These are phyloP conservation scores for Globisporangium cylindrosporum DNA, from an alignment of 352 stramenopile species.

Conservation along the genomic window DNA sequence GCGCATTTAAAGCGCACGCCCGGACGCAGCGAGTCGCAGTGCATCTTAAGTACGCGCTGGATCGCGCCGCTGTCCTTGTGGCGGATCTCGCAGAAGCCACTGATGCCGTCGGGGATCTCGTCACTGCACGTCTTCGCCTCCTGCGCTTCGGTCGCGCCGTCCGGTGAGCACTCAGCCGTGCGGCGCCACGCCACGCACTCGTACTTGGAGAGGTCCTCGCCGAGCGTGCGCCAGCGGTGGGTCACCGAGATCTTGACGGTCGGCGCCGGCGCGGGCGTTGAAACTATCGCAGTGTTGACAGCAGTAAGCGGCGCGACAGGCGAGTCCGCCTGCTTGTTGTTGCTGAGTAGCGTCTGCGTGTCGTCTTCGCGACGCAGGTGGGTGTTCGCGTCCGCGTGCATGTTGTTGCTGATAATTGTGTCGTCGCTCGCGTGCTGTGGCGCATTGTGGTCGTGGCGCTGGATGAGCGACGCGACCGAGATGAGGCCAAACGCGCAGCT, in stretches of 20 bases:
- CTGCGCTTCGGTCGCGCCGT: conserved; percentile 26
- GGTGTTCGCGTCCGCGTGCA: conserved; percentile 7
- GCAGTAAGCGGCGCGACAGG: neutral
- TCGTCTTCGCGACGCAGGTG: conserved; percentile 17
- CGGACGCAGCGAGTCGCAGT: conserved; percentile 53
- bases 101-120: conserved; percentile 35
- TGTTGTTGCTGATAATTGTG: neutral
- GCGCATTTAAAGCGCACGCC: conserved; percentile 41
- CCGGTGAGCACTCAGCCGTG: conserved; percentile 38
- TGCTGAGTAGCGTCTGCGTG: conserved; percentile 13
- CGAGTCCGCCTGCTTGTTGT: neutral
- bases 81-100: conserved; percentile 47
- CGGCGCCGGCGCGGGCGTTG: conserved; percentile 5
- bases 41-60: conserved; percentile 49
- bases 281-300: neutral
- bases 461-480: conserved; percentile 52
- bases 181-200: conserved; percentile 57
- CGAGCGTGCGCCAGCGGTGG: conserved; percentile 12
- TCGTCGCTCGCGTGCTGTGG: conserved; percentile 7
- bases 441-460: conserved; percentile 31
- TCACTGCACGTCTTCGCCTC: conserved; percentile 39
- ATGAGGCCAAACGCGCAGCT: conserved; percentile 52
- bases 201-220: conserved; percentile 31
- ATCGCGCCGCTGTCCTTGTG: conserved; percentile 27
- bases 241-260: conserved; percentile 10